These are phyloP conservation scores for Pulveroboletus sp. DNA, from an alignment of 768 basidiomycete species.

Conservation along the genomic window DNA sequence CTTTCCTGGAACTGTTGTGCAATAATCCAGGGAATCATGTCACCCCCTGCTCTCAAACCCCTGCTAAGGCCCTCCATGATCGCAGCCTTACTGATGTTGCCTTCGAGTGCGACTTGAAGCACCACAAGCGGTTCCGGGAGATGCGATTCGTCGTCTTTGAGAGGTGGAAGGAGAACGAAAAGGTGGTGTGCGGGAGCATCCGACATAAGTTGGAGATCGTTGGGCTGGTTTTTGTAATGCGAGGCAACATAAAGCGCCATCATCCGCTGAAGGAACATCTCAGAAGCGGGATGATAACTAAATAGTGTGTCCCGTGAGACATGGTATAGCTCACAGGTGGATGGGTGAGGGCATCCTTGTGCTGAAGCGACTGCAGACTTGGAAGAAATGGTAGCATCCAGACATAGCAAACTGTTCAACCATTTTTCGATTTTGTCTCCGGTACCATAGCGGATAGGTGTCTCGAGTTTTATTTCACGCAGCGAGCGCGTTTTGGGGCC, in stretches of 20 bases:
- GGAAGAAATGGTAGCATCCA: conserved; percentile 72
- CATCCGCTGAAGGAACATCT: conserved; percentile 95
- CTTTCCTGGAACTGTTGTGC: conserved; percentile 95
- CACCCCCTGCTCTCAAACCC: conserved; percentile 83
- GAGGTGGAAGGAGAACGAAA: conserved; percentile 90
- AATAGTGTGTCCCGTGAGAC: conserved; percentile 95
- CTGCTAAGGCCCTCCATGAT: conserved; percentile 84
- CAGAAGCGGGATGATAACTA: conserved; percentile 95
- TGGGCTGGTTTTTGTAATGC: conserved; percentile 99
- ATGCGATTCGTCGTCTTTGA: conserved; percentile 84
- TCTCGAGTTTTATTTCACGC: conserved; percentile 91
- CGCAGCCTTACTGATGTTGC: conserved; percentile 78
- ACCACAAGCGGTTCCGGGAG: conserved; percentile 95
- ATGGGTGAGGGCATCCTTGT: conserved; percentile 92
- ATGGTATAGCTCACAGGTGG: conserved; percentile 90
- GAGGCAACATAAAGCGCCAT: conserved; percentile 97
- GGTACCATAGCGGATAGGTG: conserved; percentile 85
- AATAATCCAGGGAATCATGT: conserved; percentile 97
- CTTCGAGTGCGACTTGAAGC: conserved; percentile 93
- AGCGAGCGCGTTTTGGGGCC: conserved; percentile 65
- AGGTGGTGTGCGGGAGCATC: conserved; percentile 97
- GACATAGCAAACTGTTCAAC: conserved; percentile 86
- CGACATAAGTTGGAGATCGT: conserved; percentile 94
- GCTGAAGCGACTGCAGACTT: conserved; percentile 33
- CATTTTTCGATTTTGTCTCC: conserved; percentile 92